phyloP scores from a whole-genome alignment of 768 basidiomycete genomes.

The Suillus variegatus region DNA sequence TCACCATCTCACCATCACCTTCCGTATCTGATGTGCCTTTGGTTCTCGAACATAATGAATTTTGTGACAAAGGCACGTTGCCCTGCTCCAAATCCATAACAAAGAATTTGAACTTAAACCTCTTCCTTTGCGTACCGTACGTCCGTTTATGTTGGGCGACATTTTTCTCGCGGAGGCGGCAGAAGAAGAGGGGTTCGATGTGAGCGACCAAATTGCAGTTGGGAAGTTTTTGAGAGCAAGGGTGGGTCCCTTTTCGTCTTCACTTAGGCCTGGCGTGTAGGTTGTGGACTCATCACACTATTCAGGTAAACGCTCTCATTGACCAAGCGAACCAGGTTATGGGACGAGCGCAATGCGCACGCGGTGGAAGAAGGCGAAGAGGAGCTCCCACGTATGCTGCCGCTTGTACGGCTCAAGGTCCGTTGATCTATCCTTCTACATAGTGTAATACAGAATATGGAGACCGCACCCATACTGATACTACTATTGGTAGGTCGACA shows the following conservation, averaged over 20 bases:
- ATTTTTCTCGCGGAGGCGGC: slow-evolving; percentile 73
- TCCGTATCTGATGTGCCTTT: background rate
- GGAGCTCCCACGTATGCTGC: slow-evolving; percentile 71
- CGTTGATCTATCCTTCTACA: background rate
- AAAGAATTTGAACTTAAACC: slow-evolving; percentile 87
- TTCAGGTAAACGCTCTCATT: slow-evolving; percentile 77
- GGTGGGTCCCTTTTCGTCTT: slow-evolving; percentile 38
- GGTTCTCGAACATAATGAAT: background rate
- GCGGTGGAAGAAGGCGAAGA: slow-evolving; percentile 65
- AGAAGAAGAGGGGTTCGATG: slow-evolving; percentile 73
- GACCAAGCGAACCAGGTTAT: slow-evolving; percentile 70
- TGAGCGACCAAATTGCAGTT: slow-evolving; percentile 82
- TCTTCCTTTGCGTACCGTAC: slow-evolving; percentile 85
- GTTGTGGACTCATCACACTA: slow-evolving; percentile 6
- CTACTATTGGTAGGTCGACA: slow-evolving; percentile 64
- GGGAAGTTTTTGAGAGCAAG: slow-evolving; percentile 75
- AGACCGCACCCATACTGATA: slow-evolving; percentile 4
- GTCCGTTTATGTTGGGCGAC: slow-evolving; percentile 92
- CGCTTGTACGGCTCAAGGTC: slow-evolving; percentile 84
- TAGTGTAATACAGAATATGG: background rate
- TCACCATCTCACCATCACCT: background rate
- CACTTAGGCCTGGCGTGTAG: background rate
- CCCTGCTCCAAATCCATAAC: slow-evolving; percentile 82
- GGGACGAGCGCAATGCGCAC: slow-evolving; percentile 71
- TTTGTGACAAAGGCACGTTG: slow-evolving; percentile 71